These are phyloP conservation scores for Phlyctochytrium arcticum DNA, from an alignment of 192 early-diverging fungal genomes.

Conservation along the genomic window DNA sequence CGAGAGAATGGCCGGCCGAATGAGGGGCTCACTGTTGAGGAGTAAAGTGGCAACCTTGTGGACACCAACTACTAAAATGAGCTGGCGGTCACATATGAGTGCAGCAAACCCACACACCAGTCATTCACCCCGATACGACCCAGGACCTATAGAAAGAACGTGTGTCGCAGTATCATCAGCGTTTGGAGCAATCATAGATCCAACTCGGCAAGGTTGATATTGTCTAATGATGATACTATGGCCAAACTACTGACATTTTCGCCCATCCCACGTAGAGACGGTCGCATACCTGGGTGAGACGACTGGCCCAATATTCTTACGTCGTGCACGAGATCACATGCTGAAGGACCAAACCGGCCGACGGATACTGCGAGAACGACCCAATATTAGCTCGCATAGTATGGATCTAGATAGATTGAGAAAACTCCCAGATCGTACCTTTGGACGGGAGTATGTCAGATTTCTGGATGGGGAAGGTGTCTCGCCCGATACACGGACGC, in stretches of 20 bases:
- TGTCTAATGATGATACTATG: background rate
- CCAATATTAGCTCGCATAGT: constrained; percentile 65
- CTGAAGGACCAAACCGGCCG: constrained; percentile 68
- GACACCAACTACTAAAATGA: too few relatives aligned
- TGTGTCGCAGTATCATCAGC: constrained; percentile 70
- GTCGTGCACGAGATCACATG: constrained; percentile 75
- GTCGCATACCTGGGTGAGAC: constrained; percentile 87
- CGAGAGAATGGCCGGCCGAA: too few relatives aligned
- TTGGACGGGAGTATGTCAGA: constrained; percentile 80
- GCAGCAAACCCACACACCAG: too few relatives aligned
- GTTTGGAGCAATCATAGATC: constrained; percentile 70
- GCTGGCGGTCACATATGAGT: too few relatives aligned
- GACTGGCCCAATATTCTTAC: constrained; percentile 68
- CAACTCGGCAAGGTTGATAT: constrained; percentile 49
- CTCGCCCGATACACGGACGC: constrained; percentile 73
- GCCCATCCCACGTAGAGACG: constrained; percentile 56
- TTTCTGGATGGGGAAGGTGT: constrained; percentile 79
- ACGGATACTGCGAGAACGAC: constrained; percentile 77
- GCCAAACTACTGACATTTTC: background rate
- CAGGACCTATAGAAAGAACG: constrained; percentile 21
- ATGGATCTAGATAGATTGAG: constrained; percentile 67
- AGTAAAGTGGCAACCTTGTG: too few relatives aligned
- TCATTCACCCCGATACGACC: background rate
- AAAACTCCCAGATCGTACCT: constrained; percentile 62
- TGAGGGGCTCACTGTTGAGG: too few relatives aligned